Evolutionary conservation across 768 basidiomycete genomes (phyloP), one percentile per base, ranked within the genome.

Genomic region (Podaxis carcinomalis): DNA sequence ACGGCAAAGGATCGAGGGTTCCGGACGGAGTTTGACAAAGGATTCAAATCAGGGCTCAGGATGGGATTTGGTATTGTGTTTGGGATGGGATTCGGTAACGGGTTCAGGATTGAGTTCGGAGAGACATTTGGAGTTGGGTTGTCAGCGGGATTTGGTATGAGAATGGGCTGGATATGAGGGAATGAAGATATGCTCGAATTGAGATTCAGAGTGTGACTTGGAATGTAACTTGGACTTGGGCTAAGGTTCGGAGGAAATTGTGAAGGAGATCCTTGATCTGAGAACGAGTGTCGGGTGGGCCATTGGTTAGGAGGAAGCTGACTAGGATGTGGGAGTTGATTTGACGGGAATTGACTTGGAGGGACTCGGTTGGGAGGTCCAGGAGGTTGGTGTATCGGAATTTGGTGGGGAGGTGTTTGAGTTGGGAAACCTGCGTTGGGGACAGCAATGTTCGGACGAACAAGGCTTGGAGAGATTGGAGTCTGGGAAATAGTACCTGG

Each of bases 301-400:
- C 54, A 56, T n/a, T 56, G 54, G 25, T 56, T 56, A 4, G 54
- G 54, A 28, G 40, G 23, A 42, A 56, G 54, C 21, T 44, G 54
- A 21, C 54, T 56, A 13, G 54, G 54, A 39, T 56, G 54, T 7
- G 54, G 54, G 21, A 56, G 54, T 40, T 25, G 54, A 13, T 44
- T 44, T n/a, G 40, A 16, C 3, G 54, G 36, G 3, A 28, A 36
- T 37, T 27, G 28, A n/a, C 36, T 53, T 16, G 40, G 40, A 42
- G 51, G 36, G 10, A 53, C 16, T 23, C 35, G 21, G n/a, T 44
- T 56, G 10, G 36, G 21, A 27, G 23, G 25, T 4, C 37, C 21
- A 3, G 54, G 23, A 44, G 21, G 11, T 10, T 23, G 54, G 27
- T 13, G 42, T 23, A 16, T 14, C 11, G 40, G 19, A 13, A 23